Base-by-base conservation (phyloP, 208 protist species). In the Leishmania tarentolae region DNA sequence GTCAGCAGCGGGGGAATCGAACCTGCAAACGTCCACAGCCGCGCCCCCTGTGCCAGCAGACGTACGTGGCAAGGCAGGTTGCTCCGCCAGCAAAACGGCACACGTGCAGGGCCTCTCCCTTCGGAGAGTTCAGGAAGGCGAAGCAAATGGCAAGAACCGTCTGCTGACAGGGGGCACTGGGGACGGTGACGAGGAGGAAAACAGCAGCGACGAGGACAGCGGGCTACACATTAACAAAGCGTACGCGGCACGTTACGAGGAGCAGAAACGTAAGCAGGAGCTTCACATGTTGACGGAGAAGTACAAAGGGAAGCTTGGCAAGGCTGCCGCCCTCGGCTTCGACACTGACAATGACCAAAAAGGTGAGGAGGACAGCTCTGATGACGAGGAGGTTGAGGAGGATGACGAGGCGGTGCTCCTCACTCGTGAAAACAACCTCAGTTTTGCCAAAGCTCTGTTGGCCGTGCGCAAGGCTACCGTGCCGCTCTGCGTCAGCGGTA, bases 181-280 rank as follows among this genome's bases (percentile, higher is more conserved):
- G 40, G 72, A 82, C 21, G 52, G 46, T 31, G 57, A 40, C 24
- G 66, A 83, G 47, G 79, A 42, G 21, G 57, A 81, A 4, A 77
- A 71, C 15, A 80, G 73, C 8, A 24, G 56, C 37, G 76, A 80
- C 0, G 78, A 82, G 50, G 66, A 78, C 2, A 50, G 40, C 6
- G 78, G 86, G 7, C 82, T 96, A 47, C 87, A 72, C 81, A 95
- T 98, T 66, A 97, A 98, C 75, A 83, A 88, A 35, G 76, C 85
- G 47, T 98, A 95, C 83, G 95, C 95, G 24, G 79, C 83, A 17
- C 92, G 94, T 76, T 98, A 95, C 73, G 95, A 97, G 71, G 86
- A 94, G 76, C 91, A 96, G 82, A 98, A 98, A 87, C 90, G 94
- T 37, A 92, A 94, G 81, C 90, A 98, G 78, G 95, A 98, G 80